A percentile compares a stretch with the other conserved stretches of the same genome.
phyloP scores from a whole-genome alignment of 2,329 filamentous ascomycete species.

The Alternaria sp. region DNA sequence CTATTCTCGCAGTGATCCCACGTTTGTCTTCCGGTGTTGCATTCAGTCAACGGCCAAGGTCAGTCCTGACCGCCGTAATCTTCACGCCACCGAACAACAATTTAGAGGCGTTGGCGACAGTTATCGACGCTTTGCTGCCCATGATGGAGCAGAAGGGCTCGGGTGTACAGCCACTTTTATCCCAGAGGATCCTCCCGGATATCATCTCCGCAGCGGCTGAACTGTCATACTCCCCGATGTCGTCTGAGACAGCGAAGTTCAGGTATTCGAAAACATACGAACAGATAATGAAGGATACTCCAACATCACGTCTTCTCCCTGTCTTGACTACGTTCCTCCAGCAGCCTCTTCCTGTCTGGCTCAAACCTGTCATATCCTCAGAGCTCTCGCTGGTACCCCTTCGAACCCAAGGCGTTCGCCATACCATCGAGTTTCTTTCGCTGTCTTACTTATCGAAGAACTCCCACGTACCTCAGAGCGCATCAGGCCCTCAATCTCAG shows the following conservation, averaged over 20 bases:
- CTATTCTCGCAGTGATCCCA: constrained; percentile 44
- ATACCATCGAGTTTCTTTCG: constrained; percentile 74
- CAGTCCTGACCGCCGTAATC: constrained; percentile 34
- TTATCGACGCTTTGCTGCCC: constrained; percentile 25
- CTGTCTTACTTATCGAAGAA: constrained; percentile 65
- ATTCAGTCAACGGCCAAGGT: constrained; percentile 43
- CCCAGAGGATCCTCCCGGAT: constrained; percentile 44
- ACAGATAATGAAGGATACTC: constrained; percentile 37
- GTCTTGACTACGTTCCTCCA: constrained; percentile 69
- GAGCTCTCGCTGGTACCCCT: constrained; percentile 68
- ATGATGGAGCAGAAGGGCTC: constrained; percentile 35
- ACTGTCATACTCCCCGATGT: constrained; percentile 41
- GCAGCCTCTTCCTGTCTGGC: constrained; percentile 66
- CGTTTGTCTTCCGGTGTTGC: constrained; percentile 42
- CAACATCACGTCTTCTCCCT: constrained; percentile 64
- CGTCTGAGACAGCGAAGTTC: constrained; percentile 7
- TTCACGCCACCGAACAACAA: constrained; percentile 15
- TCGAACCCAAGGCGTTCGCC: constrained; percentile 67
- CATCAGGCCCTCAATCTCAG: constrained; percentile 41
- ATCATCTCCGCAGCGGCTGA: constrained; percentile 45
- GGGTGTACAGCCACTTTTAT: constrained; percentile 46
- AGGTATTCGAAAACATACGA: constrained; percentile 29
- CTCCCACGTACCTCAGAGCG: constrained; percentile 51
- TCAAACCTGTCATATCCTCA: constrained; percentile 64
- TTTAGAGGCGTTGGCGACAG: constrained; percentile 19